Evolutionary conservation across 2,329 filamentous ascomycete genomes (phyloP), one percentile per base, ranked within the genome.

Genomic region (Penicillium sp.): DNA sequence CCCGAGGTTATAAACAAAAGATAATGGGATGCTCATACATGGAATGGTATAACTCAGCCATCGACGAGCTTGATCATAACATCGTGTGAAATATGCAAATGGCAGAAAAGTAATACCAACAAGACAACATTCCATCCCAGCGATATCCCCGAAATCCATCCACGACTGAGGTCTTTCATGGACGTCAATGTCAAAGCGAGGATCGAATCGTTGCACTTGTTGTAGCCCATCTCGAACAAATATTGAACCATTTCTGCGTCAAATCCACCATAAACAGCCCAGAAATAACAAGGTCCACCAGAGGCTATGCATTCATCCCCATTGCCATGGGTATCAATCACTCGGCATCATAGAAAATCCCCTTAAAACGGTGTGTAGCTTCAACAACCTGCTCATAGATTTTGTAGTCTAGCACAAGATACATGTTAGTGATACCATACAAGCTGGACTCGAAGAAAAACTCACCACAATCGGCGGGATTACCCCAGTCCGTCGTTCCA

Each of bases 341-440:
- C 18, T 60, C 53, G 9, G 56, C 76, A 47, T 81, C 80, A 64
- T 88, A 90, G 67, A 96, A 96, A 44, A 97, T 86, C 53, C 83
- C 77, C 64, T 86, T 88, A 66, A 89, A 82, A 43, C 84, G 81
- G 72, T 96, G 91, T 29, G 89, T 93, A 31, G 83, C 85, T 50
- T 96, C 88, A 13, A 95, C 91, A 3, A 96, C 87, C 0, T 86
- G 82, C 49, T 88, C 83, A 52, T 84, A 86, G 29, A 89, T 79
- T 46, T 78, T 78, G 70, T 87, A 88, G 72, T 96, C 90, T 92
- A 57, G 6, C 29, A 6, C 2, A 28, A 41, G 6, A 39, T 18
- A 27, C 12, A 28, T 27, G 31, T 40, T n/a, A 32, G 10, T 15
- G 13, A 23, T 25, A 27, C n/a, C 12, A 20, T 27, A 13, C 7